Evolutionary conservation across 805 yeast genomes (phyloP), one percentile per base, ranked within the genome.

Genomic region (Blastobotrys chiropterorum): DNA sequence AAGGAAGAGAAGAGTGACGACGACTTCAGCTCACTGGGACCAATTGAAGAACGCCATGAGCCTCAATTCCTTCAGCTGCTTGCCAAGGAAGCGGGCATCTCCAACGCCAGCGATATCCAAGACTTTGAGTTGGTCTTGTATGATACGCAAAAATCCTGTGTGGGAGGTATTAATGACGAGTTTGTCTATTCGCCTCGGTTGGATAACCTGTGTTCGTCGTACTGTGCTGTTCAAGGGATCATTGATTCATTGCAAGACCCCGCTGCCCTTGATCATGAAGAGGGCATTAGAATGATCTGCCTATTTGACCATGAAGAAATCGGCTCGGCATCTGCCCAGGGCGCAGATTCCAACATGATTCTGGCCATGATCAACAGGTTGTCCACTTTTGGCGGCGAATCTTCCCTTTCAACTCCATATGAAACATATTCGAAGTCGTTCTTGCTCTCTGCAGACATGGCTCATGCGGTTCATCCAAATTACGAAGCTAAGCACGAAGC

Each of bases 381-480:
- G 45, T 77, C 90, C 0, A 68, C 70, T 2, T 64, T 78, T 38
- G 67, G 72, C 8, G 70, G 72, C 34, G 71, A 74, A 41, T 67
- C 68, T 34, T 57, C 66, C 3, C 46, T 54, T 11, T 46, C 58
- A 5, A 49, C 53, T 20, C 49, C 58, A 21, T 65, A 51, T 46
- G 61, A 62, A 53, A 63, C 68, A 1, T 52, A 62, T 43, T 60
- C 69, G 7, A 84, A 83, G 65, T 89, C 97, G 1, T 90, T 94
- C 68, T 77, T 92, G 59, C 68, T 94, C 44, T 90, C 97, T 0
- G 87, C 96, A 0, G 99, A 92, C 67, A 94, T 90, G 82, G 96
- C 98, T 1, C 99, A 92, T 66, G 98, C 96, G 31, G 85, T 92
- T 39, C 97, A 92, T 67, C 99, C 99, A 53, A 92, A 92, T 68